Base-by-base conservation (phyloP, 768 basidiomycete species). In the Pisolithus albus region DNA sequence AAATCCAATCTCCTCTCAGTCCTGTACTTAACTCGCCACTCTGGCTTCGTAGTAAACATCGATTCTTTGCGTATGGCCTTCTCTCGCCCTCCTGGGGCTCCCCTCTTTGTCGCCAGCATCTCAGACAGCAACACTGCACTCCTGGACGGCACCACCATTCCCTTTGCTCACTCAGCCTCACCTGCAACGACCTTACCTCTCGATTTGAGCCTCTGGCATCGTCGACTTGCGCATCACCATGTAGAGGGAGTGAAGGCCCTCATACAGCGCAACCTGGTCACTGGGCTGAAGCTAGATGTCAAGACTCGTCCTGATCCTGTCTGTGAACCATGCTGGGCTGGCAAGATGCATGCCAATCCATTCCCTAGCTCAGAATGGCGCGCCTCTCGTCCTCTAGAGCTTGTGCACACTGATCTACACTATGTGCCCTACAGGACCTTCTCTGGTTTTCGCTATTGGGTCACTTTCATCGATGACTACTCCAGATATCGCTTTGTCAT, bases 381-480 rank as follows among this genome's bases (percentile, higher is more conserved):
- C 6, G 51, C 60, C 18, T n/a, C 47, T 44, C n/a, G 15, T 2
- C 51, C 52, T 32, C 38, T 63, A 1, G 48, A 56, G 9, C 62
- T 60, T 37, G 50, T 65, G 9, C 65, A 67, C 47, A 50, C 56
- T 5, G 61, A 69, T 53, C 48, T 68, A 0, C 57, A 61, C n/a
- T 36, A 51, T 9, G n/a, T 54, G 11, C 30, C 30, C 30, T 30
- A 30, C n/a, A n/a, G n/a, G n/a, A n/a, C n/a, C n/a, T n/a, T n/a
- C n/a, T n/a, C n/a, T n/a, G n/a, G n/a, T n/a, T n/a, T n/a, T n/a
- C n/a, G n/a, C n/a, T n/a, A n/a, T n/a, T n/a, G n/a, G n/a, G n/a
- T n/a, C n/a, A n/a, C n/a, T n/a, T n/a, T n/a, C n/a, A n/a, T n/a
- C n/a, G n/a, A n/a, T n/a, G n/a, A n/a, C n/a, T 51, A 46, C 19